Evolutionary conservation across 164 flowering plant species (phyloP).

Genomic region (Magnolia kwangsiensis): DNA sequence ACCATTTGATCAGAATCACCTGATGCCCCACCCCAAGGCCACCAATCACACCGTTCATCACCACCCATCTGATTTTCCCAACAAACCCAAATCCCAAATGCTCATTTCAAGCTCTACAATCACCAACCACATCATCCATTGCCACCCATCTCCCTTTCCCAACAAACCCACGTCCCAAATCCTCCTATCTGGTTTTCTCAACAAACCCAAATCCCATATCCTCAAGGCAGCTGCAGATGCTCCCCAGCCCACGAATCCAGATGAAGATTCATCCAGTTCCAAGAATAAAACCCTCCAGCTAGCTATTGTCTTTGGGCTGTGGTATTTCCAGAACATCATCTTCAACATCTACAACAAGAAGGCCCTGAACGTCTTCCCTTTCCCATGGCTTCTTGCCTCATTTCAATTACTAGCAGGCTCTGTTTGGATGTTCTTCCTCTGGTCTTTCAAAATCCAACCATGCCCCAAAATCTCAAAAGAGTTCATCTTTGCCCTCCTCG

Average conservation of each 20-base stretch:
- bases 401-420: constrained; percentile 81
- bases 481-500: constrained; percentile 73
- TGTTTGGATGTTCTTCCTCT: constrained; percentile 73
- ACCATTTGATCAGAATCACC: neutral
- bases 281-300: constrained; percentile 44
- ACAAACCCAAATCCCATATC: constrained; percentile 22
- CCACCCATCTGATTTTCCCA: neutral
- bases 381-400: constrained; percentile 85
- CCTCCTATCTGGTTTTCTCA: constrained; percentile 2
- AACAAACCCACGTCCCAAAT: constrained; percentile 1
- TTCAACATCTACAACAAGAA: constrained; percentile 93
- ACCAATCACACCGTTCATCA: neutral
- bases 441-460: constrained; percentile 70
- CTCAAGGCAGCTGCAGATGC: constrained; percentile 34
- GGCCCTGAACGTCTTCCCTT: constrained; percentile 68
- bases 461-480: constrained; percentile 67
- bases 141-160: neutral
- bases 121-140: neutral
- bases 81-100: neutral
- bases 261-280: constrained; percentile 23
- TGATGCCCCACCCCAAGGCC: too few relatives aligned
- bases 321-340: constrained; percentile 86
- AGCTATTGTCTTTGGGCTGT: constrained; percentile 69
- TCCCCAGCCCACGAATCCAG: constrained; percentile 31
- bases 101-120: neutral